A percentile compares a stretch with the other conserved stretches of the same genome.
Conservation (phyloP, 192 early-diverging fungal genomes). For the Podila epigama region DNA sequence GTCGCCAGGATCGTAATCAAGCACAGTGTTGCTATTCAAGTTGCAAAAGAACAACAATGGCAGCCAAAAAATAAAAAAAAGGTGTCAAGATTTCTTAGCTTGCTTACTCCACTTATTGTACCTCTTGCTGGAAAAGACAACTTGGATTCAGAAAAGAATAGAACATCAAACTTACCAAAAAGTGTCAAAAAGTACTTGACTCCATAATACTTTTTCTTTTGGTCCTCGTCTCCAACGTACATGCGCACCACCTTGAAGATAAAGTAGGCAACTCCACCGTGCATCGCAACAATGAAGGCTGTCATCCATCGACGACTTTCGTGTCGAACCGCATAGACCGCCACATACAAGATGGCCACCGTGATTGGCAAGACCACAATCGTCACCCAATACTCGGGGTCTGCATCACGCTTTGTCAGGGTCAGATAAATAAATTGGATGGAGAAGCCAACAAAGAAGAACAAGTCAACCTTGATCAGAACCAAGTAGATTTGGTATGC, state of each 20-base stretch:
- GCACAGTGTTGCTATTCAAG: slow-evolving; percentile 59
- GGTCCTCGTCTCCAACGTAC: slow-evolving; percentile 45
- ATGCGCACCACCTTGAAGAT: slow-evolving; percentile 73
- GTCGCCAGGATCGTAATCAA: slow-evolving; percentile 57
- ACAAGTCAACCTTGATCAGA: slow-evolving; percentile 83
- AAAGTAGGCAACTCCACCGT: slow-evolving; percentile 73
- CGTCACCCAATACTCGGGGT: slow-evolving; percentile 60
- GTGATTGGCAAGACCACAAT: slow-evolving; percentile 67
- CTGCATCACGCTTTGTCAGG: slow-evolving; percentile 55
- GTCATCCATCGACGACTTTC: slow-evolving; percentile 71
- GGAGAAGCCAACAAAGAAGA: slow-evolving; percentile 82
- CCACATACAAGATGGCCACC: slow-evolving; percentile 64
- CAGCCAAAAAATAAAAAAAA: slow-evolving; percentile 6
- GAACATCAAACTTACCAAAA: slow-evolving; percentile 60
- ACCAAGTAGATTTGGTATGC: slow-evolving; percentile 81
- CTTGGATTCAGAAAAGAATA: background rate
- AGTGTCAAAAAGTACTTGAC: slow-evolving; percentile 71
- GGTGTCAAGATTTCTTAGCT: slow-evolving; percentile 8
- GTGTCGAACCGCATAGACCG: slow-evolving; percentile 72
- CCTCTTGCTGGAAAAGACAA: background rate
- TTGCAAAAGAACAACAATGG: too few relatives aligned
- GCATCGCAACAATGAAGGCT: slow-evolving; percentile 64
- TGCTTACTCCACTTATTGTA: background rate
- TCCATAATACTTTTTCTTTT: slow-evolving; percentile 53
- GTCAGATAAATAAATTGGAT: slow-evolving; percentile 78